Evolutionary conservation across 83 land plant species (phyloP).

Genomic region (Isoetes engelmannii): DNA sequence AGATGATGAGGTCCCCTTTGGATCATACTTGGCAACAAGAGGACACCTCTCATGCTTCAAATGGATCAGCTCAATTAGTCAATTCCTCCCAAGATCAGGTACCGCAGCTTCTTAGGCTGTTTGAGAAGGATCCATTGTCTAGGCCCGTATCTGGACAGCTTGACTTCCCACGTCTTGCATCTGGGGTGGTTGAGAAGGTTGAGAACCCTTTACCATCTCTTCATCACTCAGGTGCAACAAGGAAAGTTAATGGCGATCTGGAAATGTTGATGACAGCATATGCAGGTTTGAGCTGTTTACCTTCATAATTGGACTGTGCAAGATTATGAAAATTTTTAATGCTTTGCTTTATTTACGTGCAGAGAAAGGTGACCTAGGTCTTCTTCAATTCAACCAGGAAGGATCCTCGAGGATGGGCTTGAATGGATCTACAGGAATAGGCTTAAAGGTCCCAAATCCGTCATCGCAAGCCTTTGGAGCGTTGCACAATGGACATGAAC

Average conservation of each 20-base stretch:
- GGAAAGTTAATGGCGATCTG: constrained; percentile 72
- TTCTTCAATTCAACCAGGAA: constrained; percentile 30
- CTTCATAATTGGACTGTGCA: background rate
- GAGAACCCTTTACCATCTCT: constrained; percentile 78
- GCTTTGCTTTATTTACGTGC: constrained; percentile 20
- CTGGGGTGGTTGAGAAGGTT: constrained; percentile 58
- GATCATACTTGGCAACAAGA: constrained; percentile 5
- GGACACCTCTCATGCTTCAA: background rate
- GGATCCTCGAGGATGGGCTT: constrained; percentile 12
- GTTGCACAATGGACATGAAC: constrained; percentile 32
- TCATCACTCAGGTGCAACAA: constrained; percentile 59
- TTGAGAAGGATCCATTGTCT: constrained; percentile 83
- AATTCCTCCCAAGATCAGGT: constrained; percentile 47
- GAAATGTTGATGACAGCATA: constrained; percentile 74
- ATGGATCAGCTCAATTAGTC: constrained; percentile 16
- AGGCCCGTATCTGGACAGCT: constrained; percentile 80
- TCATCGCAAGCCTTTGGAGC: constrained; percentile 11
- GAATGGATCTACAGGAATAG: constrained; percentile 13
- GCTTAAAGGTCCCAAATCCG: background rate
- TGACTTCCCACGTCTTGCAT: constrained; percentile 61
- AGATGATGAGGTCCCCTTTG: background rate
- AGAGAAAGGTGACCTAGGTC: constrained; percentile 51
- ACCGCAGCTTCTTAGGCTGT: constrained; percentile 63
- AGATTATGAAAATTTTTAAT: background rate
- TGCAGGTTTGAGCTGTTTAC: constrained; percentile 44